Evolutionary conservation across 2,329 filamentous ascomycete species (phyloP).

Genomic region (Fusarium clavum): DNA sequence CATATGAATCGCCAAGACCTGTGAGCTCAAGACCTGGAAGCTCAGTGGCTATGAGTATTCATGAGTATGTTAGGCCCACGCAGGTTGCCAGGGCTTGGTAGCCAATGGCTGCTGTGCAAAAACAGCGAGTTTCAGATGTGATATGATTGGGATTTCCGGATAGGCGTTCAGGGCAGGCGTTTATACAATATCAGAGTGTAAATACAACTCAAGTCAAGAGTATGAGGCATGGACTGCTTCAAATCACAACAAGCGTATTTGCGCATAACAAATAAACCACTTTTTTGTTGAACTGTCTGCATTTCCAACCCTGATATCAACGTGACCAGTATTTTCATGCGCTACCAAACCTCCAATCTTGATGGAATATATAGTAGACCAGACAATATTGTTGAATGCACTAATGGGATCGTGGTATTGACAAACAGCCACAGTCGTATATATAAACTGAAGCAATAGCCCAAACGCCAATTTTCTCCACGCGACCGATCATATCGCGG

Average conservation of each 20-base stretch:
- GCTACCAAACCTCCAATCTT: not conserved
- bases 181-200: constrained; percentile 8
- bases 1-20: constrained; percentile 22
- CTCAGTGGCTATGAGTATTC: constrained; percentile 30
- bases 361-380: not conserved
- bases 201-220: constrained; percentile 2
- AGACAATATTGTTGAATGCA: not conserved
- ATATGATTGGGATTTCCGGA: constrained; percentile 3
- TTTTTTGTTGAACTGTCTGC: constrained; percentile 1
- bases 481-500: constrained; percentile 21
- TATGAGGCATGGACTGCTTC: not conserved
- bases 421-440: constrained; percentile 20
- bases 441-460: constrained; percentile 10
- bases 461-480: constrained; percentile 32
- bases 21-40: constrained; percentile 28
- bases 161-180: constrained; percentile 18
- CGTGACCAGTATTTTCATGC: not conserved
- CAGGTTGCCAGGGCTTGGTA: constrained; percentile 24
- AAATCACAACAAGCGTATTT: not conserved
- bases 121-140: not conserved
- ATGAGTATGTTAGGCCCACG: constrained; percentile 36
- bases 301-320: not conserved
- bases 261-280: constrained; percentile 14
- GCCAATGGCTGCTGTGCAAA: not conserved
- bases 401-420: constrained; percentile 11